These are phyloP conservation scores for Cladosporium sp. DNA, from an alignment of 2,329 filamentous ascomycete species.

Conservation along the genomic window DNA sequence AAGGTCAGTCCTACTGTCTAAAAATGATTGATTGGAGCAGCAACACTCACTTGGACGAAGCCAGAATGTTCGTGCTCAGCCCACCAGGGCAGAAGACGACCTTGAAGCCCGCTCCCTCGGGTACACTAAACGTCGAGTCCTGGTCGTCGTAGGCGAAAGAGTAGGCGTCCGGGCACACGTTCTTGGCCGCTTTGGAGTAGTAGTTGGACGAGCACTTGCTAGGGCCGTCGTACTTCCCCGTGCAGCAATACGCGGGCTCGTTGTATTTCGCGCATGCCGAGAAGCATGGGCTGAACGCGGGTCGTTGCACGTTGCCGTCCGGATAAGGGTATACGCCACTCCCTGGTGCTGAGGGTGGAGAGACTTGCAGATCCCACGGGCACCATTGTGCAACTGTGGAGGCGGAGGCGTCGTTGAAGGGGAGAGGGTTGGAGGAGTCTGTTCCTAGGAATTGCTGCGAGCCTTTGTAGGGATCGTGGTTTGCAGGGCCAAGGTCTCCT, in stretches of 20 bases:
- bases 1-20: not conserved
- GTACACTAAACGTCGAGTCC: constrained; percentile 54
- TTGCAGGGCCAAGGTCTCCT: constrained; percentile 50
- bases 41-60: constrained; percentile 26
- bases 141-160: constrained; percentile 64
- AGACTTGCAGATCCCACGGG: constrained; percentile 71
- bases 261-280: constrained; percentile 71
- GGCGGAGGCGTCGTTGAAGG: constrained; percentile 61
- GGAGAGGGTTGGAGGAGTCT: constrained; percentile 63
- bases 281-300: constrained; percentile 71
- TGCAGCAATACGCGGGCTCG: constrained; percentile 68
- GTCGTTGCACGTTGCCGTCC: constrained; percentile 66
- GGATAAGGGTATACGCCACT: constrained; percentile 77
- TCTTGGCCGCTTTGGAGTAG: constrained; percentile 68
- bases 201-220: constrained; percentile 61
- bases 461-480: constrained; percentile 49
- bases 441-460: constrained; percentile 53
- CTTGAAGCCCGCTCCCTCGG: constrained; percentile 69
- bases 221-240: constrained; percentile 62
- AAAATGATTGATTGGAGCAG: not conserved
- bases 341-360: constrained; percentile 64
- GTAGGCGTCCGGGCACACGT: constrained; percentile 78
- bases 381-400: constrained; percentile 65
- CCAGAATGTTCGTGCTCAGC: constrained; percentile 47
- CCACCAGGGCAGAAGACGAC: constrained; percentile 70